A percentile compares a stretch with the other conserved stretches of the same genome.
phyloP scores from a whole-genome alignment of 257 asterid species.

The Solanum ahanhuiri region DNA sequence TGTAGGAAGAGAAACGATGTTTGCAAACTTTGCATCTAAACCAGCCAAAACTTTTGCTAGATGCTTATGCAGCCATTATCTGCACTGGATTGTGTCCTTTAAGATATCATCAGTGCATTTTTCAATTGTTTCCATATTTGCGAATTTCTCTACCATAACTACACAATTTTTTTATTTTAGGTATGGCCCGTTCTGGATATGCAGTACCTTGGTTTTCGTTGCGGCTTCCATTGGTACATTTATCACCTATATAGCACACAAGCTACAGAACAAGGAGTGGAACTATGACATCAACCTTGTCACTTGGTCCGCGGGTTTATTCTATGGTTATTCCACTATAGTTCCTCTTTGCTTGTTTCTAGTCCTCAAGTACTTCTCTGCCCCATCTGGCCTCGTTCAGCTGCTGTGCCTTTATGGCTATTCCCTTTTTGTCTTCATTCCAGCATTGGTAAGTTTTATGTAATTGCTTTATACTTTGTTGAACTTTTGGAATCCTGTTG shows the following conservation, averaged over 20 bases:
- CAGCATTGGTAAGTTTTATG: constrained; percentile 71
- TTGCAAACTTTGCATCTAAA: not conserved
- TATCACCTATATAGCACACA: constrained; percentile 83
- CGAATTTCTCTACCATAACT: not conserved
- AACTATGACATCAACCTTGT: constrained; percentile 74
- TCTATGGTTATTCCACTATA: constrained; percentile 79
- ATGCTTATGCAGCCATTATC: not conserved
- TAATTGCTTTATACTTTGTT: not conserved
- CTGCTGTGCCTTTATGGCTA: constrained; percentile 93
- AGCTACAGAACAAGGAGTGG: constrained; percentile 75
- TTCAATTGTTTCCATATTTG: not conserved
- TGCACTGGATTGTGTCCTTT: not conserved
- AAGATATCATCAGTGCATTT: not conserved
- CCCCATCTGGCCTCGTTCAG: constrained; percentile 81
- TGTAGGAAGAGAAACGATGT: not conserved
- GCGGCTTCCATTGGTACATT: constrained; percentile 97
- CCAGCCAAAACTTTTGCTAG: not conserved
- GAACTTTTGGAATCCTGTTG: not conserved
- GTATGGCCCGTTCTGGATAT: constrained; percentile 99
- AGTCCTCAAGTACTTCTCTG: constrained; percentile 94
- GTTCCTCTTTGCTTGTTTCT: constrained; percentile 75
- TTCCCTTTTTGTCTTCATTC: constrained; percentile 89
- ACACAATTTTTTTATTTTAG: constrained; percentile 24
- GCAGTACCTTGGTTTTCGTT: constrained; percentile 90
- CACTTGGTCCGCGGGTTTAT: constrained; percentile 95